These are phyloP conservation scores for Wickerhamiella musiphila DNA, from an alignment of 805 yeast genomes.

Conservation along the genomic window DNA sequence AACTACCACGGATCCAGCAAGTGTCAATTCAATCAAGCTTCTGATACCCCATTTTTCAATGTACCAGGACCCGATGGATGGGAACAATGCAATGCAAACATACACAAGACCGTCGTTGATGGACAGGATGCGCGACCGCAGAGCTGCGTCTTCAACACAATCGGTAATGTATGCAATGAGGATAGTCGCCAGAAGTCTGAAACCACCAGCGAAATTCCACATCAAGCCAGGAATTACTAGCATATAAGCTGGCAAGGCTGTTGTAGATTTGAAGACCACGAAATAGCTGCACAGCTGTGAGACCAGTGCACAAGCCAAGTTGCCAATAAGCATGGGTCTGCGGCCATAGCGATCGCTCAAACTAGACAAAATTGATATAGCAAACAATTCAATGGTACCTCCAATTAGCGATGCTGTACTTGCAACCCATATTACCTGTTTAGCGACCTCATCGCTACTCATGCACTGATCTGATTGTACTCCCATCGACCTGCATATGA, in stretches of 20 bases:
- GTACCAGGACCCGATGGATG: constrained; percentile 12
- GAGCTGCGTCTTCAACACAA: constrained; percentile 10
- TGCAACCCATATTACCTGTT: too few relatives aligned
- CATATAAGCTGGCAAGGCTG: constrained; percentile 10
- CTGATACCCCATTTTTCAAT: constrained; percentile 8
- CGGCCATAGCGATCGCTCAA: constrained; percentile 15
- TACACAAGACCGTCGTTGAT: constrained; percentile 12
- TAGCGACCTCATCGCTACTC: too few relatives aligned
- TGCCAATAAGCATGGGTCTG: constrained; percentile 10
- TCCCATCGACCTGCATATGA: too few relatives aligned
- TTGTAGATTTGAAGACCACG: constrained; percentile 6
- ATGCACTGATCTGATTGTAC: too few relatives aligned
- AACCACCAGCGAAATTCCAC: constrained; percentile 14
- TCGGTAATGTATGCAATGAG: constrained; percentile 14
- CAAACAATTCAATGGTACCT: too few relatives aligned
- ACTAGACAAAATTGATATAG: constrained; percentile 10
- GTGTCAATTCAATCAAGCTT: constrained; percentile 6
- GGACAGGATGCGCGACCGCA: constrained; percentile 12
- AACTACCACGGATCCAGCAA: constrained; percentile 3
- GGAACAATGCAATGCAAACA: constrained; percentile 14
- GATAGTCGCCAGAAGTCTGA: constrained; percentile 1
- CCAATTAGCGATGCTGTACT: too few relatives aligned
- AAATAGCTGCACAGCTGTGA: constrained; percentile 7
- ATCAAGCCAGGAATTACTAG: constrained; percentile 12
- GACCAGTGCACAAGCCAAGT: too few relatives aligned